Conservation (phyloP, 257 asterid species). For the Apocynum venetum region DNA sequence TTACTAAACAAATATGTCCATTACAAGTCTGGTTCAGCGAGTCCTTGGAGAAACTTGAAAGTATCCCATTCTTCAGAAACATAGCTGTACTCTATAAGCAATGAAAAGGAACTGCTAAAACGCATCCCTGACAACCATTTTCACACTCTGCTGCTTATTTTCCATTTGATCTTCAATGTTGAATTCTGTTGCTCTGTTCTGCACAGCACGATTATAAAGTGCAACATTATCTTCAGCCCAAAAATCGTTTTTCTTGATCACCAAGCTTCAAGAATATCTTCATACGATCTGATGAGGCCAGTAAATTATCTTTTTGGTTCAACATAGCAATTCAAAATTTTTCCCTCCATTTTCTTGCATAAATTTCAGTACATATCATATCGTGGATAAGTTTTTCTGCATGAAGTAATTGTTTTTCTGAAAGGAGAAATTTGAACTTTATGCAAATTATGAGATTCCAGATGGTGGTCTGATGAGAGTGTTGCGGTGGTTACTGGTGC, state of each 20-base stretch:
- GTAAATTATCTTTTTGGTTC: too few relatives aligned
- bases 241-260: background rate
- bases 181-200: background rate
- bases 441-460: constrained; percentile 14
- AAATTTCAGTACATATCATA: too few relatives aligned
- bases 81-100: background rate
- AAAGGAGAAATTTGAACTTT: background rate
- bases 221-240: background rate
- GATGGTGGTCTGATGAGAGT: constrained; percentile 87
- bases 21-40: too few relatives aligned
- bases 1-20: too few relatives aligned
- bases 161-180: too few relatives aligned
- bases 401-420: too few relatives aligned
- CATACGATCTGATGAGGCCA: background rate
- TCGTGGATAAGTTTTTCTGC: too few relatives aligned
- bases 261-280: background rate
- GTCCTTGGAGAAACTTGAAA: background rate
- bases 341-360: too few relatives aligned
- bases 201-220: background rate
- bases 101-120: background rate
- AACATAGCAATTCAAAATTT: too few relatives aligned
- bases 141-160: too few relatives aligned
- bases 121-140: background rate
- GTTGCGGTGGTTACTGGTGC: constrained; percentile 95
- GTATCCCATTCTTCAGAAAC: background rate